A percentile compares a stretch with the other conserved stretches of the same genome.
Evolutionary conservation across 768 basidiomycete genomes (phyloP).

Genomic region (Hysterangium stoloniferum): DNA sequence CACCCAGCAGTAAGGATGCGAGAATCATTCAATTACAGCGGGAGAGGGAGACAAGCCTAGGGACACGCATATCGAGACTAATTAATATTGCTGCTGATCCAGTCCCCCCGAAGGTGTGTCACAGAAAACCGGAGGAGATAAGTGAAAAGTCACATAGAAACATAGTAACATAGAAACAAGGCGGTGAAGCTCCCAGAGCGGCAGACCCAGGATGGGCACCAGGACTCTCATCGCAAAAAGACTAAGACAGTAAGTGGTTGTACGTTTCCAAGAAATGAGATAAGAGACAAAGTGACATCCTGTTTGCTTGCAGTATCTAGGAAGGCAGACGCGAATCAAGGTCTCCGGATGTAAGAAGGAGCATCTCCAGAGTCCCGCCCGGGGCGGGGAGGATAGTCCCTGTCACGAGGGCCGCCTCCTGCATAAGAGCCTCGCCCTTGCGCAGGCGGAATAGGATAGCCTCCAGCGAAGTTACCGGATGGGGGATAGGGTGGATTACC

Average conservation of each 20-base stretch:
- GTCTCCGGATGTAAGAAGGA: conserved; percentile 5
- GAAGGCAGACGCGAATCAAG: conserved; percentile 1
- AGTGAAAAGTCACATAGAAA: background rate
- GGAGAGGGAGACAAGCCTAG: too few species aligned
- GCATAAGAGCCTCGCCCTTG: conserved; percentile 23
- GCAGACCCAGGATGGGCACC: conserved; percentile 5
- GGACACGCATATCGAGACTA: too few species aligned
- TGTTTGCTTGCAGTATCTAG: background rate
- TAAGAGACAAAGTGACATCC: background rate
- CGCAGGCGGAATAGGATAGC: conserved; percentile 36
- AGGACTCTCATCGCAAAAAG: background rate
- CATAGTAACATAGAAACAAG: background rate
- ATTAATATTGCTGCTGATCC: too few species aligned
- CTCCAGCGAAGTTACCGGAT: conserved; percentile 33
- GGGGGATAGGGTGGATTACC: conserved; percentile 13
- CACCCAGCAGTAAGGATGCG: too few species aligned
- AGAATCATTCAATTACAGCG: too few species aligned
- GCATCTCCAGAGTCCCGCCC: conserved; percentile 24
- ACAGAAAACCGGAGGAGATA: too few species aligned
- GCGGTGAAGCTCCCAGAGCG: conserved; percentile 2
- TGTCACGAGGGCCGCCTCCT: conserved; percentile 28
- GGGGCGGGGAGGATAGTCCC: conserved; percentile 27
- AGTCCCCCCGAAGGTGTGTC: too few species aligned
- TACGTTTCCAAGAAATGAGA: conserved; percentile 4
- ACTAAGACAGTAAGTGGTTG: conserved; percentile 7